Conservation (phyloP, 495 filamentous ascomycete species). For the Darksidea phi region DNA sequence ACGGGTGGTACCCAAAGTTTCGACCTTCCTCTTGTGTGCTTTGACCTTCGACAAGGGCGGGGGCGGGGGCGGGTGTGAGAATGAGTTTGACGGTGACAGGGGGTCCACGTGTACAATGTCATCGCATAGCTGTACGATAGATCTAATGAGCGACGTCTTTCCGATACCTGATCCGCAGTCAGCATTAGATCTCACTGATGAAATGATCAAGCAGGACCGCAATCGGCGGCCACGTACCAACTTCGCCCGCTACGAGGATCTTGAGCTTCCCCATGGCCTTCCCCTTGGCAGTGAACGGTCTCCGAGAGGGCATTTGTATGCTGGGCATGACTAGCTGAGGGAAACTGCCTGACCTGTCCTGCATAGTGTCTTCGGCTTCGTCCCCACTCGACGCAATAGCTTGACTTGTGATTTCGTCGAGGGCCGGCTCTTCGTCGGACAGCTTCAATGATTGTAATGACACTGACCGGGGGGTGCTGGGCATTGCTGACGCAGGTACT, state of each 20-base stretch:
- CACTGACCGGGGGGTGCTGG: conserved; percentile 46
- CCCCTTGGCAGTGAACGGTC: conserved; percentile 86
- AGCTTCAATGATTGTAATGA: conserved; percentile 56
- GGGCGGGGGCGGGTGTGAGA: conserved; percentile 27
- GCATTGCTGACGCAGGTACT: conserved; percentile 44
- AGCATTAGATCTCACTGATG: too few species aligned
- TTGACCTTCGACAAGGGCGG: too few species aligned
- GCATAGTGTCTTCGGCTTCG: conserved; percentile 46
- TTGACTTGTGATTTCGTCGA: conserved; percentile 55
- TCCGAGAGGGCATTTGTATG: conserved; percentile 87
- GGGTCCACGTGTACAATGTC: conserved; percentile 96
- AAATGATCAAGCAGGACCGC: too few species aligned
- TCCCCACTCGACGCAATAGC: conserved; percentile 48
- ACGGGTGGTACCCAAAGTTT: conserved; percentile 36
- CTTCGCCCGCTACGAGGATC: conserved; percentile 79
- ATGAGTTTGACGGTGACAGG: conserved; percentile 51
- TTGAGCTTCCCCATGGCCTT: conserved; percentile 84
- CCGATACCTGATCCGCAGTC: conserved; percentile 53
- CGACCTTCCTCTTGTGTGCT: conserved; percentile 37
- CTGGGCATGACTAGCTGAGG: conserved; percentile 98
- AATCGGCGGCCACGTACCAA: conserved; percentile 58
- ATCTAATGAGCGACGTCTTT: conserved; percentile 89
- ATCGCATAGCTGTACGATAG: conserved; percentile 90
- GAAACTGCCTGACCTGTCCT: conserved; percentile 46
- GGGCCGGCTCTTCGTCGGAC: conserved; percentile 48